Percentiles rank a stretch among this genome's conserved stretches.
phyloP scores from a whole-genome alignment of 2,329 filamentous ascomycete genomes.

The Pestalotiopsis sp. region DNA sequence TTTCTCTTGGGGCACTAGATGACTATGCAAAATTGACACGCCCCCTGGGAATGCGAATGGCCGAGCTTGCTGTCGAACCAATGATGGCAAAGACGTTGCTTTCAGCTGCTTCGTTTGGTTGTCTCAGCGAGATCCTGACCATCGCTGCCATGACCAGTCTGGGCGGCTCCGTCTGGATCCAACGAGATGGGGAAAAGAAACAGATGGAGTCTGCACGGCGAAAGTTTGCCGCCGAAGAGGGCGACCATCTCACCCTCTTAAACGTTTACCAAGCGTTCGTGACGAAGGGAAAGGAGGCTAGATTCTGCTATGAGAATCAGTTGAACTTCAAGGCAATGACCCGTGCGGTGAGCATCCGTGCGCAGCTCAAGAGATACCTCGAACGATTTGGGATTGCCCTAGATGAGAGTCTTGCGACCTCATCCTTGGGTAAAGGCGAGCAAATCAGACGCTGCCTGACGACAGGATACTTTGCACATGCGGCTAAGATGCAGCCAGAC shows the following conservation, averaged over 20 bases:
- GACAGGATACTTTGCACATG: slow-evolving; percentile 89
- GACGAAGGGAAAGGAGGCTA: slow-evolving; percentile 74
- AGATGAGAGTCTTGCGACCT: slow-evolving; percentile 58
- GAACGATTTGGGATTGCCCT: slow-evolving; percentile 78
- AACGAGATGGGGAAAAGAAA: slow-evolving; percentile 76
- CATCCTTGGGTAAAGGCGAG: slow-evolving; percentile 55
- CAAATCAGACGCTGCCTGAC: slow-evolving; percentile 83
- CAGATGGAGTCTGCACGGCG: slow-evolving; percentile 71
- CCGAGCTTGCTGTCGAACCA: slow-evolving; percentile 87
- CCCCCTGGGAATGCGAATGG: slow-evolving; percentile 87
- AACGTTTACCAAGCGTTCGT: slow-evolving; percentile 93
- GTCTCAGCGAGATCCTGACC: slow-evolving; percentile 81
- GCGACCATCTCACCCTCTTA: slow-evolving; percentile 87
- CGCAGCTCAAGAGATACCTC: slow-evolving; percentile 82
- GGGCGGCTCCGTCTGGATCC: slow-evolving; percentile 80
- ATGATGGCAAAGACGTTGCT: slow-evolving; percentile 94
- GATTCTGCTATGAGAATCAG: slow-evolving; percentile 84
- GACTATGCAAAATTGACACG: slow-evolving; percentile 87
- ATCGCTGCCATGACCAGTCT: slow-evolving; percentile 94
- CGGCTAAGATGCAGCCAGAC: slow-evolving; percentile 90
- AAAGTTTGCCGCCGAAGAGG: slow-evolving; percentile 88
- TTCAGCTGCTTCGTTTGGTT: slow-evolving; percentile 71
- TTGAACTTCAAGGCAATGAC: slow-evolving; percentile 85
- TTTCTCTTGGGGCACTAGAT: slow-evolving; percentile 82
- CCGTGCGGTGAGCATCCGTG: slow-evolving; percentile 80